Conservation (phyloP, 2,329 filamentous ascomycete genomes). For the Leptographium flavum region DNA sequence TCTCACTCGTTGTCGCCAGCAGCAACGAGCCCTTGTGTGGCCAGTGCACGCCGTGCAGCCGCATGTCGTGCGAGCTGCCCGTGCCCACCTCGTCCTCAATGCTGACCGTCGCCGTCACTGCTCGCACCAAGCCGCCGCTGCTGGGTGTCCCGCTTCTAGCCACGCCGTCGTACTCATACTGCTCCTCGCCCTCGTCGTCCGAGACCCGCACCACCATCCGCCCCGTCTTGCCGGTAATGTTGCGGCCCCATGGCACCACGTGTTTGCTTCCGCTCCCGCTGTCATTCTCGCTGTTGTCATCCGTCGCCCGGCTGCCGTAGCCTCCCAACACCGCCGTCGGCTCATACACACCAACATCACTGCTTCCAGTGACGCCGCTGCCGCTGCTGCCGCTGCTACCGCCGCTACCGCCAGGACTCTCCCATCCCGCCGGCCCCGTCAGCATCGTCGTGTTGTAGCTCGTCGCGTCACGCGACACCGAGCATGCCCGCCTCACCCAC, state of each 20-base stretch:
- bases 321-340: not conserved
- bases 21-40: conserved; percentile 65
- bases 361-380: not conserved
- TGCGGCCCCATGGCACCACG: conserved; percentile 52
- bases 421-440: conserved; percentile 52
- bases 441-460: conserved; percentile 52
- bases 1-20: conserved; percentile 81
- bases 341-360: not conserved
- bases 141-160: conserved; percentile 13
- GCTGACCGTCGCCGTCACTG: conserved; percentile 54
- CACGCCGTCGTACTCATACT: conserved; percentile 15
- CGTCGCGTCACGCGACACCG: conserved; percentile 28
- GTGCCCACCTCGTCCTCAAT: conserved; percentile 57
- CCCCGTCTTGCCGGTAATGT: conserved; percentile 62
- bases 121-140: conserved; percentile 44
- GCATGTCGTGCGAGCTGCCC: conserved; percentile 66
- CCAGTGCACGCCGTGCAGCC: conserved; percentile 76
- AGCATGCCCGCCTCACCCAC: conserved; percentile 49
- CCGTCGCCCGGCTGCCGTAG: not conserved
- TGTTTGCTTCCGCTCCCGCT: not conserved
- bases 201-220: conserved; percentile 56
- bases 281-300: not conserved
- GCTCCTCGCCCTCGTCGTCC: conserved; percentile 29
- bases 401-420: conserved; percentile 18
- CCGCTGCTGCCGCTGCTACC: not conserved